Evolutionary conservation across 2,329 filamentous ascomycete genomes (phyloP).

Genomic region (Bretziella fagacearum): DNA sequence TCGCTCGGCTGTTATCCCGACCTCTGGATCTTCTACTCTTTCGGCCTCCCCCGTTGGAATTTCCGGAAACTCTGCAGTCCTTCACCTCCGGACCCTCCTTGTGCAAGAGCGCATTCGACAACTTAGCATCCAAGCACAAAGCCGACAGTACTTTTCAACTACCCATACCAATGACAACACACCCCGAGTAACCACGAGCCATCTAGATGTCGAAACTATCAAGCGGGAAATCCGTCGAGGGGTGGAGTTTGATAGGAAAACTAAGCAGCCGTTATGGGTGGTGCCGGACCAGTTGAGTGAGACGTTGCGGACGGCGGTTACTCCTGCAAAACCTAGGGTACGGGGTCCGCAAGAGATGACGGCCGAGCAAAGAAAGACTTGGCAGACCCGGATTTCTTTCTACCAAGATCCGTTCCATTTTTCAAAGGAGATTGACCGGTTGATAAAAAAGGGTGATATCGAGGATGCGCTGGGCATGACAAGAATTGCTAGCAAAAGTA

Average conservation of each 20-base stretch:
- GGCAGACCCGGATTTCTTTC: conserved; percentile 21
- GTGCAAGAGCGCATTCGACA: conserved; percentile 9
- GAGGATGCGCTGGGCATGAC: conserved; percentile 53
- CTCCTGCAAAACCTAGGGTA: background rate
- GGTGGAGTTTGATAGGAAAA: conserved; percentile 12
- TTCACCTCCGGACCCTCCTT: conserved; percentile 5
- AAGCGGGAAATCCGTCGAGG: conserved; percentile 11
- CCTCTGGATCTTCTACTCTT: background rate
- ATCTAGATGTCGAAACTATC: conserved; percentile 8
- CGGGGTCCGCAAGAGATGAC: conserved; percentile 6
- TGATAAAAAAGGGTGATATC: conserved; percentile 41
- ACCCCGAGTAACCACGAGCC: background rate
- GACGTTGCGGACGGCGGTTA: background rate
- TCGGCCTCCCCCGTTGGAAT: too few relatives aligned
- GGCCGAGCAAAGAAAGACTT: conserved; percentile 4
- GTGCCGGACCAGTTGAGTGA: conserved; percentile 4
- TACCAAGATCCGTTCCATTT: conserved; percentile 58
- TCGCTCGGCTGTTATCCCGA: background rate
- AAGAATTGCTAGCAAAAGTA: conserved; percentile 47
- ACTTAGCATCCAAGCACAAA: background rate
- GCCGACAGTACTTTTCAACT: background rate
- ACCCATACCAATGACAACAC: background rate
- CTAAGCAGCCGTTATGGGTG: conserved; percentile 13
- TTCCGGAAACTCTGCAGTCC: background rate
- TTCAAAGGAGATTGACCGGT: conserved; percentile 44